Conservation (phyloP, 192 early-diverging fungal genomes). For the Podila clonocystis region DNA sequence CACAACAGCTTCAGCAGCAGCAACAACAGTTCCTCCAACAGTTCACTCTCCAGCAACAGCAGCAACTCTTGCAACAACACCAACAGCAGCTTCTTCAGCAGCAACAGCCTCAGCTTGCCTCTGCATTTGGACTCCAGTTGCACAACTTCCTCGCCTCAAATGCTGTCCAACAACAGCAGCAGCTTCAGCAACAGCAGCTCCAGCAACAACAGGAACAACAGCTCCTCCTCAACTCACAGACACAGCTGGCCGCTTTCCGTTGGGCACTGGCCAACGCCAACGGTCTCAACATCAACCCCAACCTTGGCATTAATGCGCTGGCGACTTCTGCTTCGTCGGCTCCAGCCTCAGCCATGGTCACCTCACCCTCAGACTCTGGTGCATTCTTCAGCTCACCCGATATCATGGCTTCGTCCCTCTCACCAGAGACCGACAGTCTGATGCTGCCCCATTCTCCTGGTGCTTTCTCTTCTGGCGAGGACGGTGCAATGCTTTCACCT, state of each 20-base stretch:
- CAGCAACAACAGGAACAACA: conserved; percentile 43
- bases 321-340: background rate
- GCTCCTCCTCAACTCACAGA: conserved; percentile 32
- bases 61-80: conserved; percentile 14
- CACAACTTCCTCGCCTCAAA: conserved; percentile 41
- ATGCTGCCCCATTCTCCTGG: conserved; percentile 45
- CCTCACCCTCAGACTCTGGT: conserved; percentile 39
- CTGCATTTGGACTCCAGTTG: conserved; percentile 35
- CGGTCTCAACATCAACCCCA: conserved; percentile 11
- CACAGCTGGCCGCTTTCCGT: conserved; percentile 39
- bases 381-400: conserved; percentile 50
- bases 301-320: background rate
- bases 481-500: conserved; percentile 33
- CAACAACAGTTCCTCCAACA: conserved; percentile 22
- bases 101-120: conserved; percentile 15
- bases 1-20: conserved; percentile 46
- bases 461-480: conserved; percentile 30
- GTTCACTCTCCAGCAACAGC: conserved; percentile 33
- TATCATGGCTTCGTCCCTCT: conserved; percentile 37
- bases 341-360: conserved; percentile 2
- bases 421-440: conserved; percentile 30
- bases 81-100: conserved; percentile 22
- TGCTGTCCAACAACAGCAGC: conserved; percentile 40
- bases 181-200: conserved; percentile 38
- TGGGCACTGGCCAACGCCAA: conserved; percentile 29